phyloP scores from a whole-genome alignment of 2,329 filamentous ascomycete genomes.

The Xylariaceae sp. region DNA sequence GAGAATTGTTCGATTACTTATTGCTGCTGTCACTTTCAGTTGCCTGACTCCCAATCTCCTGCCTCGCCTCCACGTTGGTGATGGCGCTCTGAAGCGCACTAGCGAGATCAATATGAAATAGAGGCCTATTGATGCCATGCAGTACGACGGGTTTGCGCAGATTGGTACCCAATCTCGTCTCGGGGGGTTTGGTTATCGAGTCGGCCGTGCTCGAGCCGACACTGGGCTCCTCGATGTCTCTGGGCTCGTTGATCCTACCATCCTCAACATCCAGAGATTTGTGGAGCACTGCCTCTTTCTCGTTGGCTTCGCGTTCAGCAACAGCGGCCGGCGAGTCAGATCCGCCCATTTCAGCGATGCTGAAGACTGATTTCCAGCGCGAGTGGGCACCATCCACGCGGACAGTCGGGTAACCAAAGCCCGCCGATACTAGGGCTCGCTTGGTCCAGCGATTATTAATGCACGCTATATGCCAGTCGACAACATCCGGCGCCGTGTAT shows the following conservation, averaged over 20 bases:
- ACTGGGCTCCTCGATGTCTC: constrained; percentile 23
- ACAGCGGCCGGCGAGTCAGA: constrained; percentile 63
- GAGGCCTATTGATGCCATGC: constrained; percentile 82
- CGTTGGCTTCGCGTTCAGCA: constrained; percentile 62
- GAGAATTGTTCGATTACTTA: too few species aligned
- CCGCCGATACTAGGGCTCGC: constrained; percentile 78
- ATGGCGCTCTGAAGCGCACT: constrained; percentile 85
- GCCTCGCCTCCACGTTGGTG: constrained; percentile 64
- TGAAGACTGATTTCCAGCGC: constrained; percentile 94
- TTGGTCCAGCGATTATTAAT: constrained; percentile 95
- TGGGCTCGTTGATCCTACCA: constrained; percentile 25
- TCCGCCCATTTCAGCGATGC: constrained; percentile 80
- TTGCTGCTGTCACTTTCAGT: too few species aligned
- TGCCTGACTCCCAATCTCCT: constrained; percentile 32
- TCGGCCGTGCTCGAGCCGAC: constrained; percentile 23
- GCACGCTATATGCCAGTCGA: constrained; percentile 95
- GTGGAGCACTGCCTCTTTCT: constrained; percentile 35
- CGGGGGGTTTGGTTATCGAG: constrained; percentile 18
- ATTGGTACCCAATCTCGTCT: constrained; percentile 37
- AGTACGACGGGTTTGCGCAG: constrained; percentile 62
- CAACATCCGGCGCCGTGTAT: constrained; percentile 73
- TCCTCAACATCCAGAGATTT: constrained; percentile 14
- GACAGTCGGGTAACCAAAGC: constrained; percentile 77
- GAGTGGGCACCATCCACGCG: constrained; percentile 49
- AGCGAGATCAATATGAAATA: constrained; percentile 92